Base-by-base conservation (phyloP, 192 early-diverging fungal genomes). In the Globomyces pollinis-pini region DNA sequence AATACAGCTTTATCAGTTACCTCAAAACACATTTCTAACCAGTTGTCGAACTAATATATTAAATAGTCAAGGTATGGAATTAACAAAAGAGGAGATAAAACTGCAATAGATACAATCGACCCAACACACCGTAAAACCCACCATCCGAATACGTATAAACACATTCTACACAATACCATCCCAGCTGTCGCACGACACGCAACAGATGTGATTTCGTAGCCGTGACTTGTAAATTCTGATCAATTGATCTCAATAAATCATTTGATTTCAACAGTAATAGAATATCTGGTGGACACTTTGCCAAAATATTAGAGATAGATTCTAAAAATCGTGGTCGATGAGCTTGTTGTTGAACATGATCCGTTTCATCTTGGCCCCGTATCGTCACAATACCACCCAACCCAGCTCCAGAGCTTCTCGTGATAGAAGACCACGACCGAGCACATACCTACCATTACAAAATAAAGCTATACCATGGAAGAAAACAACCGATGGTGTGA, bases 251-350 rank as follows among this genome's bases (percentile, higher is more conserved):
- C 20, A 96, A 62, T 30, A 96, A 66, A 60, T 96, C 94, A 67
- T 94, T 91, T 2, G 91, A 93, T 64, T 94, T 96, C 59, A 96
- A 78, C 18, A 96, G 71, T 38, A 96, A 70, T 0, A 94, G 71
- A 15, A 96, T 72, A n/a, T 88, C 83, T 0, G 91, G 77, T 0
- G 94, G 91, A 23, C 93, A 78, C n/a, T 85, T 84, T 12, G 88
- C 79, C 33, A 96, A 62, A 12, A 94, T 83, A 18, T 86, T 84
- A 0, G 87, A 80, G 57, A 96, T 85, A 11, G 91, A 83, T 4
- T 73, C 66, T 52, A 89, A 62, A 57, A 90, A 81, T 33, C 50
- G 28, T 8, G 65, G 66, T 20, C 75, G 78, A 0, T 73, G 60
- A 13, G 85, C 82, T 41, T 83, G 71, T 1, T 66, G 38, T 16